Conservation (phyloP, 2,329 filamentous ascomycete genomes). For the Massarina eburnea region DNA sequence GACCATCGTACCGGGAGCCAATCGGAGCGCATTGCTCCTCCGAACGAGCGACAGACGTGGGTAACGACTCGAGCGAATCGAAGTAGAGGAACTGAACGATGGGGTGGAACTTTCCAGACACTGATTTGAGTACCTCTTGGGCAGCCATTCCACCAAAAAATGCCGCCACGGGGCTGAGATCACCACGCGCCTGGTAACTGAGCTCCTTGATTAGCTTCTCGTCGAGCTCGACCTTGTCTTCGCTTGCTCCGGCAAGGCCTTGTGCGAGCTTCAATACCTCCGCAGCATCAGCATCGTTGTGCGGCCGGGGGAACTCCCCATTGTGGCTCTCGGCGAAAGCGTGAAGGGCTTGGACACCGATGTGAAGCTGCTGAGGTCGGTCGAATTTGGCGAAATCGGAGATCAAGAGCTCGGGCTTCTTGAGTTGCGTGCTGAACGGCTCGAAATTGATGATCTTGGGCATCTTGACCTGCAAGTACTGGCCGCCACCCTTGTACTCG, state of each 20-base stretch:
- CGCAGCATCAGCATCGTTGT: slow-evolving; percentile 80
- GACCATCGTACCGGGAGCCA: slow-evolving; percentile 88
- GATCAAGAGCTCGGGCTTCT: slow-evolving; percentile 84
- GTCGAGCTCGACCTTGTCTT: slow-evolving; percentile 79
- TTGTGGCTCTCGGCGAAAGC: slow-evolving; percentile 74
- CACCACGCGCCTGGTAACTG: slow-evolving; percentile 90
- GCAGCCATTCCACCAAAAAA: slow-evolving; percentile 93
- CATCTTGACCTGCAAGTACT: slow-evolving; percentile 98
- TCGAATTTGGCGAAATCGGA: slow-evolving; percentile 99
- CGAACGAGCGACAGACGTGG: slow-evolving; percentile 70
- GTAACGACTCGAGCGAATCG: slow-evolving; percentile 94
- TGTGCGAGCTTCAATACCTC: slow-evolving; percentile 76
- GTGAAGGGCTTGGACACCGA: slow-evolving; percentile 90
- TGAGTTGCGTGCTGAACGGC: slow-evolving; percentile 72
- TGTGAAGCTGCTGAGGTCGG: slow-evolving; percentile 85
- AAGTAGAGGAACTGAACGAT: slow-evolving; percentile 96
- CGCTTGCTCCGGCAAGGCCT: slow-evolving; percentile 64
- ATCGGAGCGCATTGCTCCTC: slow-evolving; percentile 86
- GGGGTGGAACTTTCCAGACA: slow-evolving; percentile 97
- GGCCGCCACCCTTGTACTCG: slow-evolving; percentile 82
- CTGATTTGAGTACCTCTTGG: slow-evolving; percentile 93
- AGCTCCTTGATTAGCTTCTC: slow-evolving; percentile 92
- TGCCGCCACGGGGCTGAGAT: slow-evolving; percentile 88
- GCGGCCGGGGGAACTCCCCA: slow-evolving; percentile 74
- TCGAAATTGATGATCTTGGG: slow-evolving; percentile 92